Conservation (phyloP, 2,329 filamentous ascomycete genomes). For the Pestalotiopsis fici region DNA sequence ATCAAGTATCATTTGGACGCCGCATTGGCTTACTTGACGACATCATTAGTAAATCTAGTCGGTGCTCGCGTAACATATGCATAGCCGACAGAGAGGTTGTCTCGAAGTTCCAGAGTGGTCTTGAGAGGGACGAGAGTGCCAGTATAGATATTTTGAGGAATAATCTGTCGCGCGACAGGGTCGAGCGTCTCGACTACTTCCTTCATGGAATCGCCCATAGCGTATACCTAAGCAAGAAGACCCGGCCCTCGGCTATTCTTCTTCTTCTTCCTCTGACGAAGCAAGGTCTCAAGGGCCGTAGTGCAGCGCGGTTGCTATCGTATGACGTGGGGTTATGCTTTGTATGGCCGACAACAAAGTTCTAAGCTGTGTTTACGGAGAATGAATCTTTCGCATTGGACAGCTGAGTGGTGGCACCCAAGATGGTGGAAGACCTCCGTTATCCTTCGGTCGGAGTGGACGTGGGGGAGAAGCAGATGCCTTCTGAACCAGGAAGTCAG, state of each 20-base stretch:
- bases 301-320: not conserved
- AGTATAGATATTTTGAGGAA: slow-evolving; percentile 28
- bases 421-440: not conserved
- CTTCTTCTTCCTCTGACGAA: slow-evolving; percentile 15
- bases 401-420: not conserved
- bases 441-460: not conserved
- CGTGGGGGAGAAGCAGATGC: not conserved
- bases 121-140: slow-evolving; percentile 59
- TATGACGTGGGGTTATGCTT: not conserved
- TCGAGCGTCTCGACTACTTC: slow-evolving; percentile 37
- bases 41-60: slow-evolving; percentile 68
- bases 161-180: slow-evolving; percentile 32
- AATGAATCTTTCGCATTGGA: not conserved
- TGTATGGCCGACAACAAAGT: not conserved
- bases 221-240: slow-evolving; percentile 30
- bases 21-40: slow-evolving; percentile 65
- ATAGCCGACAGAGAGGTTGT: slow-evolving; percentile 58
- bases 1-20: not conserved
- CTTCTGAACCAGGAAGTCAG: not conserved
- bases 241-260: slow-evolving; percentile 23
- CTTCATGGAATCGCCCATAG: slow-evolving; percentile 38
- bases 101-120: slow-evolving; percentile 63
- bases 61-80: slow-evolving; percentile 74
- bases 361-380: not conserved
- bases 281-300: not conserved